A percentile compares a stretch with the other conserved stretches of the same genome.
Conservation (phyloP, 371 early-diverging fungal genomes). For the Dichotomocladium elegans region DNA sequence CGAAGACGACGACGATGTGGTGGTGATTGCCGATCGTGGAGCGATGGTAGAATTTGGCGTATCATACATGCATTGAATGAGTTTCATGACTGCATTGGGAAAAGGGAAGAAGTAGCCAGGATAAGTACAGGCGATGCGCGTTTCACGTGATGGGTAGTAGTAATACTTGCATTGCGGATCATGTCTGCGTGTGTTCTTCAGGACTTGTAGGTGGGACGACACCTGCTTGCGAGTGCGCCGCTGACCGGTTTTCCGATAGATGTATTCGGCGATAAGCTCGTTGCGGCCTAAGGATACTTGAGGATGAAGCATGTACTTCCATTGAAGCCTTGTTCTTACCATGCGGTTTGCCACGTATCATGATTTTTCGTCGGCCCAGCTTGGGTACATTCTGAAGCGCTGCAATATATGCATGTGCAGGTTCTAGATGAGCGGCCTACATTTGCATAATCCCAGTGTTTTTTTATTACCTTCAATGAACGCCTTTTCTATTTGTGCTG, state of each 20-base stretch:
- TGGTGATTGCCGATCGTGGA: too few relatives aligned
- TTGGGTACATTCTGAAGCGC: conserved; percentile 57
- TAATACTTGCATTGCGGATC: conserved; percentile 56
- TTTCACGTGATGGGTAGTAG: too few relatives aligned
- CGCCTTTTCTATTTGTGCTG: conserved; percentile 60
- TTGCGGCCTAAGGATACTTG: conserved; percentile 52
- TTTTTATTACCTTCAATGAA: conserved; percentile 65
- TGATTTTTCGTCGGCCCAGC: conserved; percentile 54
- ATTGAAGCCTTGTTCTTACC: conserved; percentile 29
- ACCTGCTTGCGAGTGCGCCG: conserved; percentile 74
- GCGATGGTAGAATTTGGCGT: too few relatives aligned
- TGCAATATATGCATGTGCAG: conserved; percentile 1
- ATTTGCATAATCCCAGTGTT: not conserved
- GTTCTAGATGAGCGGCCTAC: not conserved
- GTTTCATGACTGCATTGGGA: too few relatives aligned
- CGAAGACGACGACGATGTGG: too few relatives aligned
- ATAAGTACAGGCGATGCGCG: too few relatives aligned
- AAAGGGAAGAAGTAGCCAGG: too few relatives aligned
- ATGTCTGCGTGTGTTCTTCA: conserved; percentile 68
- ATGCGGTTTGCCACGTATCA: conserved; percentile 60
- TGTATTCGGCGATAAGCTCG: conserved; percentile 76
- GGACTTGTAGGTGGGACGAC: conserved; percentile 77
- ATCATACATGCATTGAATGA: too few relatives aligned
- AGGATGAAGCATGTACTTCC: not conserved
- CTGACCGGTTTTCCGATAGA: conserved; percentile 61